Percentiles rank a stretch among this genome's conserved stretches.
phyloP scores from a whole-genome alignment of 1,284 basidiomycete species.

The Tylopilus orsonianus region DNA sequence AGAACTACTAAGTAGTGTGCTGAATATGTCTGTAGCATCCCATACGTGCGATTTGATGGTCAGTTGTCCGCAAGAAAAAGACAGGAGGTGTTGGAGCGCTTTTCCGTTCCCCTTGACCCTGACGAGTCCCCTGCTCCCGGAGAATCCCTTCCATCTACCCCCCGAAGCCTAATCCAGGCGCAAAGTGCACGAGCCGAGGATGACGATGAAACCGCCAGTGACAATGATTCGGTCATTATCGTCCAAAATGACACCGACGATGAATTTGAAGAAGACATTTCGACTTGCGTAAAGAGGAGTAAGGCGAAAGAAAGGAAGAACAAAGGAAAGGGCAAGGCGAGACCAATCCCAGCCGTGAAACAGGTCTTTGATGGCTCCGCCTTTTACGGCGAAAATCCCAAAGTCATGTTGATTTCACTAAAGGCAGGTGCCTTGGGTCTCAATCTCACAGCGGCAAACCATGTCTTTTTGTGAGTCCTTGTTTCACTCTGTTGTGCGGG shows the following conservation, averaged over 20 bases:
- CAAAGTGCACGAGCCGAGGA: slow-evolving; percentile 15
- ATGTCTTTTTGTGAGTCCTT: slow-evolving; percentile 76
- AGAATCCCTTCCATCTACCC: slow-evolving; percentile 16
- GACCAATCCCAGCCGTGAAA: slow-evolving; percentile 16
- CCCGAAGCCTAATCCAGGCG: slow-evolving; percentile 1
- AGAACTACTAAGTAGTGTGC: slow-evolving; percentile 8
- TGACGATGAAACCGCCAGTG: slow-evolving; percentile 26
- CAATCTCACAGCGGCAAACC: slow-evolving; percentile 88
- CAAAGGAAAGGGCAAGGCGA: slow-evolving; percentile 40
- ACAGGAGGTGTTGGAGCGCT: slow-evolving; percentile 76
- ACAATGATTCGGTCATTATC: slow-evolving; percentile 29
- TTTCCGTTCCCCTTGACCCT: slow-evolving; percentile 61
- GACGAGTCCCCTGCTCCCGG: slow-evolving; percentile 23
- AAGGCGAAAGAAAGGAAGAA: slow-evolving; percentile 37
- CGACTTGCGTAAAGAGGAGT: slow-evolving; percentile 28
- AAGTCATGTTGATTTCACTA: slow-evolving; percentile 84
- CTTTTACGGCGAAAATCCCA: slow-evolving; percentile 50
- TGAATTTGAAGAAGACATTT: slow-evolving; percentile 40
- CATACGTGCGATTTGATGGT: slow-evolving; percentile 80
- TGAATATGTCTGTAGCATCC: slow-evolving; percentile 49
- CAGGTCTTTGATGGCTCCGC: slow-evolving; percentile 20
- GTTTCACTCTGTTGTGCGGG: background rate
- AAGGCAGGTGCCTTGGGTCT: slow-evolving; percentile 84
- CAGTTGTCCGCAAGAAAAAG: slow-evolving; percentile 75
- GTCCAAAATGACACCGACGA: slow-evolving; percentile 37